Conservation (phyloP, 1,284 basidiomycete genomes). For the Rhizopogon parksii region DNA sequence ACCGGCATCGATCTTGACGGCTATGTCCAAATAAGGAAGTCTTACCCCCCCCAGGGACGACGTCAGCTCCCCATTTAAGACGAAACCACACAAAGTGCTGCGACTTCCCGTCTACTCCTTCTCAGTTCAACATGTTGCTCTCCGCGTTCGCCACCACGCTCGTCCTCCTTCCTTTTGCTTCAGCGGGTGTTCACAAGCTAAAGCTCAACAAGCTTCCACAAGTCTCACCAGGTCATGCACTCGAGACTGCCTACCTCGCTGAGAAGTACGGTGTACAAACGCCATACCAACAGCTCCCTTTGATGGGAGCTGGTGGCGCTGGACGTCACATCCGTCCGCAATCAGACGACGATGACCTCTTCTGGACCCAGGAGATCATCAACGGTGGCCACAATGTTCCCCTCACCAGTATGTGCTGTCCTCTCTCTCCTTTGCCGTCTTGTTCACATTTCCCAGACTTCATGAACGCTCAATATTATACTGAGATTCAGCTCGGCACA, state of each 20-base stretch:
- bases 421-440: neutral
- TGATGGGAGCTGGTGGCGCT: conserved; percentile 67
- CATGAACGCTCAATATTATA: conserved; percentile 97
- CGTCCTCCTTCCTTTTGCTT: conserved; percentile 64
- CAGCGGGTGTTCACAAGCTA: conserved; percentile 71
- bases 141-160: conserved; percentile 46
- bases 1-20: neutral
- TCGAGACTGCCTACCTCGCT: conserved; percentile 77
- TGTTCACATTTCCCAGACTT: conserved; percentile 55
- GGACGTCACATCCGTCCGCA: conserved; percentile 56
- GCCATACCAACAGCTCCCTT: conserved; percentile 54
- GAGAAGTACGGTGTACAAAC: conserved; percentile 71
- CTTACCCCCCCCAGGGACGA: conserved; percentile 14
- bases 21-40: neutral
- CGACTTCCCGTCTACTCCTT: conserved; percentile 16
- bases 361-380: conserved; percentile 74
- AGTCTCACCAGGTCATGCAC: conserved; percentile 51
- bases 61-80: conserved; percentile 18
- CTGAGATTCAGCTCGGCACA: conserved; percentile 79
- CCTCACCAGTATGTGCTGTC: conserved; percentile 67
- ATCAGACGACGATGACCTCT: conserved; percentile 56
- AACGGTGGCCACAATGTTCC: conserved; percentile 87
- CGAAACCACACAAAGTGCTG: conserved; percentile 10
- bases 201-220: conserved; percentile 80
- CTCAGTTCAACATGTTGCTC: conserved; percentile 58